Conservation (phyloP, 768 basidiomycete genomes). For the Xerocomellus intermedius region DNA sequence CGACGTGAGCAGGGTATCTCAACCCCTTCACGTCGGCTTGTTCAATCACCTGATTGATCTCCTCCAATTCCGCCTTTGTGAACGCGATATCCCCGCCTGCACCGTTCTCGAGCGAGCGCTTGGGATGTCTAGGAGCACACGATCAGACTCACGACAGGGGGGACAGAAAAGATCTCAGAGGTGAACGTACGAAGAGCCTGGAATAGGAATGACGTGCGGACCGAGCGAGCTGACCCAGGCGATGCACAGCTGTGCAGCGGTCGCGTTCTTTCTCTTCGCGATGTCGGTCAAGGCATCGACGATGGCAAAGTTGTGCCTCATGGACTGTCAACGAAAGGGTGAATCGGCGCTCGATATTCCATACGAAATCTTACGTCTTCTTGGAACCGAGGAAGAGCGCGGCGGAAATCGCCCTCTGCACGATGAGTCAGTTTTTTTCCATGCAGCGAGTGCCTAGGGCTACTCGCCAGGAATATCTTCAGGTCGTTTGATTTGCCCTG, state of each 20-base stretch:
- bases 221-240: conserved; percentile 44
- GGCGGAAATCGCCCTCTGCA: conserved; percentile 42
- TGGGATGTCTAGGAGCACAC: conserved; percentile 22
- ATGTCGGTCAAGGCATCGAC: conserved; percentile 42
- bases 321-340: neutral
- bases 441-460: no score
- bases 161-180: no score
- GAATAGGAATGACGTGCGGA: conserved; percentile 47
- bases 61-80: conserved; percentile 37
- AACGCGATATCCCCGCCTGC: conserved; percentile 43
- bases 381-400: conserved; percentile 41
- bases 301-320: conserved; percentile 41
- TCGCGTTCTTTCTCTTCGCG: conserved; percentile 41
- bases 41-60: conserved; percentile 40
- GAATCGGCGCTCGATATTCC: neutral
- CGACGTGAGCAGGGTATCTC: conserved; percentile 32
- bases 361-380: conserved; percentile 30
- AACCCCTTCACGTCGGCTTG: conserved; percentile 39
- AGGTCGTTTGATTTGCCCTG: conserved; percentile 44
- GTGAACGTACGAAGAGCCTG: conserved; percentile 43
- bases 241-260: conserved; percentile 42
- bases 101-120: conserved; percentile 46
- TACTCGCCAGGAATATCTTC: conserved; percentile 35
- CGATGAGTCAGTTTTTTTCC: neutral
- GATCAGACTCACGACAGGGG: neutral